Base-by-base conservation (phyloP, 768 basidiomycete genomes). In the Chalciporus sphaerocephalus region DNA sequence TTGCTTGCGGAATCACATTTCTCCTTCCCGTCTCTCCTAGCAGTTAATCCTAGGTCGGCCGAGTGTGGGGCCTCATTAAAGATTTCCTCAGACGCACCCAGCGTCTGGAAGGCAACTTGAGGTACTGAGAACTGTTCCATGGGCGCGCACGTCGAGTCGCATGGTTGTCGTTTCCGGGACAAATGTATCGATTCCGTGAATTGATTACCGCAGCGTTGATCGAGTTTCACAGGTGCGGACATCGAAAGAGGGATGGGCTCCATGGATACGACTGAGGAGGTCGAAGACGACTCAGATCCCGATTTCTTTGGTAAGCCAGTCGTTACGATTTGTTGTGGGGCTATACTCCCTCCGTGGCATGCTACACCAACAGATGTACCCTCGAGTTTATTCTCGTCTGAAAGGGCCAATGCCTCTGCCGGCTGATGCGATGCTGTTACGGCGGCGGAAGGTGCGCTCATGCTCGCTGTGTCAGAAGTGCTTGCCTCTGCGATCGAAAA, bases 81-180 rank as follows among this genome's bases (percentile, higher is more conserved):
- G 21, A 35, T 27, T 27, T 27, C 25, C 25, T 11, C 44, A 18
- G 42, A 12, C 16, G 21, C 6, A 11, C 2, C 46, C 38, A 40
- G 25, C 17, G 22, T 16, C 21, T 21, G 2, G 8, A 21, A 12
- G 17, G 27, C 7, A 7, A 41, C 17, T 24, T 10, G 22, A 2
- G 4, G 22, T 11, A 22, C 21, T 9, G 6, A 6, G 11, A 33
- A 20, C 9, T n/a, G n/a, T 9, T 38, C 23, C 13, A 38, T n/a
- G 5, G 55, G 52, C 20, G 52, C 55, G 13, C 57, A 52, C 1
- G 57, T 54, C 9, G 58, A 60, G 1, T 38, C 25, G 16, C 37
- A 43, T 10, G 52, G 39, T 2, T 42, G 46, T 5, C 52, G 52
- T 27, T 48, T 45, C 2, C 24, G 16, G 21, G 44, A 13, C 4